Evolutionary conservation across 257 asterid species (phyloP), one percentile per base, ranked within the genome.

Genomic region (Nemophila menziesii): DNA sequence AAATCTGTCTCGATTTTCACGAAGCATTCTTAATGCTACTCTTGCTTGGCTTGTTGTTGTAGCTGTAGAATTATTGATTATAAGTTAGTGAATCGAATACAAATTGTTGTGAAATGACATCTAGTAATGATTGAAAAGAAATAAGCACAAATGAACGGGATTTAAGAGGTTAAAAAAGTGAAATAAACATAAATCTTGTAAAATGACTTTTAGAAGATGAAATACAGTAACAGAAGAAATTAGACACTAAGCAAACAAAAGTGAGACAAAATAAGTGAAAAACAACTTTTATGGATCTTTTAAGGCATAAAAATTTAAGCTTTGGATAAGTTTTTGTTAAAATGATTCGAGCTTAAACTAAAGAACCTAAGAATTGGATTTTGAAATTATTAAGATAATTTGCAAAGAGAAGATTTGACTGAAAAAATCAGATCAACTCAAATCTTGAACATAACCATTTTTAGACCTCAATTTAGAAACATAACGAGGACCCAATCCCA

Each of bases 31-130:
- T 80, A 82, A 54, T 11, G 96, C 96, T 44, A 48, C 47, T 47
- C 64, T 68, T 6, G 96, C 93, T 60, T 78, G 77, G 58, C 63
- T 81, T 18, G 76, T 69, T 8, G 75, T 55, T 14, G 89, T 86
- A 36, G 76, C 93, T 86, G 71, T 19, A 59, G 46, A 64, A 48
- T 20, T 42, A 46, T n/a, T n/a, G n/a, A n/a, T n/a, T n/a, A n/a
- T n/a, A n/a, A n/a, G n/a, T n/a, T n/a, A n/a, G n/a, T n/a, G n/a
- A n/a, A n/a, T n/a, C n/a, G n/a, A n/a, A n/a, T 11, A 8, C 26
- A 17, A 34, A 49, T n/a, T n/a, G 36, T 29, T 2, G 9, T 29
- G 33, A 24, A n/a, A n/a, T 24, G 33, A 24, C 33, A 24, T 4
- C 33, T 24, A 24, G 33, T 24, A 24, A 29, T 2, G 5, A 29